Base-by-base conservation (phyloP, 2,329 filamentous ascomycete species). In the Trichoderma arundinaceum region DNA sequence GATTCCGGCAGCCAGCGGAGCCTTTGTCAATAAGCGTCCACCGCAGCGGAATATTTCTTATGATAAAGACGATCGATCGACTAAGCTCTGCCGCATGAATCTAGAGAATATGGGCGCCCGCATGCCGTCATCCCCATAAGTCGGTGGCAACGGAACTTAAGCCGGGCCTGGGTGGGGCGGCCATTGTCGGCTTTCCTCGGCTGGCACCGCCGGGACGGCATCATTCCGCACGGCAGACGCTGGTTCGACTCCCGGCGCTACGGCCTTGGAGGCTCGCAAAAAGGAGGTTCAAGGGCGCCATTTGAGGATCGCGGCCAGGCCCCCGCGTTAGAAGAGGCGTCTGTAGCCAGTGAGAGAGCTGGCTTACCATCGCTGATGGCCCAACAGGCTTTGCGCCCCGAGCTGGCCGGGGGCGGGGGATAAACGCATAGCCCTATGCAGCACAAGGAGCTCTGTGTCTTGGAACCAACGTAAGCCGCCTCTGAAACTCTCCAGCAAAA, bases 181-280 rank as follows among this genome's bases (percentile, higher is more conserved):
- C 76, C 75, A 77, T 70, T 68, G 64, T 73, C 79, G 79, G 79
- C 77, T 81, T 79, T 66, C 70, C 60, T 69, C 79, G 79, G 79
- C 69, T 79, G 71, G 71, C 71, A 69, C 71, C 72, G 74, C 73
- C 70, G 66, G 67, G 67, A 69, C 71, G 69, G 66, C 44, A 57
- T 66, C n/a, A 69, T 70, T 71, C 68, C 69, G 68, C 69, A 64
- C 67, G 64, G 66, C 66, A 63, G 22, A 35, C 49, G 32, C 48
- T 48, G 35, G 19, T 17, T 17, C 19, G 41, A 32, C 57, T 49
- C 28, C 56, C 64, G 68, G 61, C 68, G 64, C 63, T 61, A 64
- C 66, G 61, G 59, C 44, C 38, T 19, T 51, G 19, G 54, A 51
- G 12, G 6, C 38, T 43, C 22, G 44, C 62, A 41, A 59, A 49